phyloP scores from a whole-genome alignment of 2,329 filamentous ascomycete species.

The Calonectria leucothoes region DNA sequence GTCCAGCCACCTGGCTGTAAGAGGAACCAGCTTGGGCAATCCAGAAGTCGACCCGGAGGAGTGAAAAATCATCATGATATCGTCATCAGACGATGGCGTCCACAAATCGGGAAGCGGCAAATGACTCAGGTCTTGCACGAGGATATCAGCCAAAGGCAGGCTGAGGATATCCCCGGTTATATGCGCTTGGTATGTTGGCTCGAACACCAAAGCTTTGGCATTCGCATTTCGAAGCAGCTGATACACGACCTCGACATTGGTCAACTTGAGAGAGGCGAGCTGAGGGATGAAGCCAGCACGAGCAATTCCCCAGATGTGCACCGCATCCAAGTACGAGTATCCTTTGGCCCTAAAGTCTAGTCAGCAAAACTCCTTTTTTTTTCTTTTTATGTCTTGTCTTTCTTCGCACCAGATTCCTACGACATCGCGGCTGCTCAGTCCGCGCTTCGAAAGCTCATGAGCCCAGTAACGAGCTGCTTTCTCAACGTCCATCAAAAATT shows the following conservation, averaged over 20 bases:
- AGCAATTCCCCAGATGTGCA: not conserved
- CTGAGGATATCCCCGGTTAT: not conserved
- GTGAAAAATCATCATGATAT: not conserved
- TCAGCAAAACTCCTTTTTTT: not conserved
- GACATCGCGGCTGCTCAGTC: not conserved
- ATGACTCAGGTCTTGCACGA: not conserved
- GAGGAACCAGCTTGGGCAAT: not conserved
- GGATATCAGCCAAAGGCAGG: not conserved
- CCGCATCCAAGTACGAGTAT: not conserved
- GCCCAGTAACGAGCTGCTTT: not conserved
- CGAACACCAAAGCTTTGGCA: not conserved
- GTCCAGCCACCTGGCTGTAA: not conserved
- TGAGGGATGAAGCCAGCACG: not conserved
- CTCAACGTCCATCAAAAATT: not conserved
- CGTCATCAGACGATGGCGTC: not conserved
- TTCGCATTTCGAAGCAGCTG: not conserved
- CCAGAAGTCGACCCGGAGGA: not conserved
- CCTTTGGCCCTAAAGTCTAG: not conserved
- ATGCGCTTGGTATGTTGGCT: not conserved
- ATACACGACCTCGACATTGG: not conserved
- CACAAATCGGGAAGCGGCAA: not conserved
- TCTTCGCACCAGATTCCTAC: not conserved
- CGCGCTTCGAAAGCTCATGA: not conserved
- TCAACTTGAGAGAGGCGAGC: not conserved
- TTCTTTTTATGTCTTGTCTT: no score